Percentiles rank a stretch among this genome's conserved stretches.
phyloP scores from a whole-genome alignment of 495 filamentous ascomycete genomes.

The Aspergillus kassunensis region DNA sequence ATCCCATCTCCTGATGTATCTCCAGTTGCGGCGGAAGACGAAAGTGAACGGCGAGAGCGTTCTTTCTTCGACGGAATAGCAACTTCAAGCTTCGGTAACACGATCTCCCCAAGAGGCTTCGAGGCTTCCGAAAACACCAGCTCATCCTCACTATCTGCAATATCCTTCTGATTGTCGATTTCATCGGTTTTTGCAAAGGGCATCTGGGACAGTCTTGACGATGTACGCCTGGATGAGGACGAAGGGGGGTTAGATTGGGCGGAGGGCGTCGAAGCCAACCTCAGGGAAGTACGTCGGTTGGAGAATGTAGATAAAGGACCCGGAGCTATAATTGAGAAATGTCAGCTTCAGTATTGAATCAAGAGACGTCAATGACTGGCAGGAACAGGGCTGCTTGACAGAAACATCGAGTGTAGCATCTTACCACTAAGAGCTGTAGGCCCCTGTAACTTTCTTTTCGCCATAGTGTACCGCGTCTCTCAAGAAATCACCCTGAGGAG shows the following conservation, averaged over 20 bases:
- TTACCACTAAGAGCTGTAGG: constrained; percentile 11
- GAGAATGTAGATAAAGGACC: background rate
- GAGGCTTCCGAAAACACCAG: background rate
- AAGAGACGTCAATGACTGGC: too few relatives aligned
- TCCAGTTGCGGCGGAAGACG: constrained; percentile 30
- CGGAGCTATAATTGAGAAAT: background rate
- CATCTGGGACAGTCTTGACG: constrained; percentile 23
- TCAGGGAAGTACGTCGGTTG: constrained; percentile 22
- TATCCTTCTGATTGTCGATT: constrained; percentile 1
- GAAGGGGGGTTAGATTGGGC: constrained; percentile 8
- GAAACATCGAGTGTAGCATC: background rate
- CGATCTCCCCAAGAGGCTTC: background rate
- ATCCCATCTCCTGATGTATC: constrained; percentile 41
- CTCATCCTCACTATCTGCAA: background rate
- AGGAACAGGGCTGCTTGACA: too few relatives aligned
- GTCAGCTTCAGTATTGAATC: background rate
- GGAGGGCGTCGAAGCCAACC: constrained; percentile 24
- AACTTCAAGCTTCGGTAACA: constrained; percentile 26
- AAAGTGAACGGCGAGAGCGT: constrained; percentile 23
- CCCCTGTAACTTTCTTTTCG: constrained; percentile 9
- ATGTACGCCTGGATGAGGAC: constrained; percentile 20
- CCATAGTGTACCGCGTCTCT: constrained; percentile 6
- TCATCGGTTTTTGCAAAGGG: constrained; percentile 13
- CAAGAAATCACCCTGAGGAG: too few relatives aligned
- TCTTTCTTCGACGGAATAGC: constrained; percentile 35